Conservation (phyloP, 2,329 filamentous ascomycete species). For the Beauveria pseudobassiana region DNA sequence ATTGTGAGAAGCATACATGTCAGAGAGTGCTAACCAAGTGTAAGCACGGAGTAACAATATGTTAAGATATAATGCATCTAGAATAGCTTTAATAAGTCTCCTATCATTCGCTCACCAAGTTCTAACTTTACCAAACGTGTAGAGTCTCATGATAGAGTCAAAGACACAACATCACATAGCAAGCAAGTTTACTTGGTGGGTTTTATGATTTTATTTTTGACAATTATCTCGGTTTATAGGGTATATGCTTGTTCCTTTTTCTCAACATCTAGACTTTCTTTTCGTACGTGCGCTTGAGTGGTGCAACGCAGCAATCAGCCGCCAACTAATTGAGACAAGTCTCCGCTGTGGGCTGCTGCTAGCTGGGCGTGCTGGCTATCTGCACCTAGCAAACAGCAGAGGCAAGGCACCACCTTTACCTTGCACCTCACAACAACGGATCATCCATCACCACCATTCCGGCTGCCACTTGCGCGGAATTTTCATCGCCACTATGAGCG, state of each 20-base stretch:
- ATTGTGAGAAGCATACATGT: neutral
- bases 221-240: too few species aligned
- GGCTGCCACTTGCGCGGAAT: constrained; percentile 13
- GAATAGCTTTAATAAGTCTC: neutral
- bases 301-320: neutral
- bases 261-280: neutral
- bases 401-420: neutral
- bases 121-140: too few species aligned
- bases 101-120: too few species aligned
- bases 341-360: neutral
- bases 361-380: too few species aligned
- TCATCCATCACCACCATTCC: neutral
- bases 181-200: too few species aligned
- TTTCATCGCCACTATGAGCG: constrained; percentile 32
- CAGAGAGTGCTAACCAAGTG: neutral
- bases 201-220: too few species aligned
- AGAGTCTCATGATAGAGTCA: too few species aligned
- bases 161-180: too few species aligned
- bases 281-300: neutral
- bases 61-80: neutral
- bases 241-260: too few species aligned
- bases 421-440: neutral
- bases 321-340: neutral
- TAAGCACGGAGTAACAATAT: too few species aligned
- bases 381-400: neutral